Percentiles rank a stretch among this genome's conserved stretches.
Evolutionary conservation across 202 grass and related monocot genomes (phyloP).

Genomic region (Digitaria exilis): DNA sequence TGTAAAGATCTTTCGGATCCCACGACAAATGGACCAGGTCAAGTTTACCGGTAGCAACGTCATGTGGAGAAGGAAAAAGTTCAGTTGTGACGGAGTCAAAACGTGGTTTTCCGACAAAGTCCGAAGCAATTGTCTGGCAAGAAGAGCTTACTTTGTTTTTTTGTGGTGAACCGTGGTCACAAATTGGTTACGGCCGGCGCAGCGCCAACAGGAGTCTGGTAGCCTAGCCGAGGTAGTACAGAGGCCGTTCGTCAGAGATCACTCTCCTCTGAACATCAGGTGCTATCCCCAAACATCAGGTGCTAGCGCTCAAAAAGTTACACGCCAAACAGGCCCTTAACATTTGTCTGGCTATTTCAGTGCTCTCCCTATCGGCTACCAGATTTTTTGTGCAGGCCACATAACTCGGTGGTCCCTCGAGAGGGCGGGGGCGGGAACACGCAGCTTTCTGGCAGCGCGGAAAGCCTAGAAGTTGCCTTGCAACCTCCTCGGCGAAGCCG

Average conservation of each 20-base stretch:
- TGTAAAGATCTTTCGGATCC: neutral
- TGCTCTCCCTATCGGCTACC: neutral
- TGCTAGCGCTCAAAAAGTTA: too few species aligned
- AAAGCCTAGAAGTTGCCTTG: constrained; percentile 22
- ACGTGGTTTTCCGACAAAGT: neutral
- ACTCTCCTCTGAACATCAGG: too few species aligned
- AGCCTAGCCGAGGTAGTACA: neutral
- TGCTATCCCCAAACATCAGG: too few species aligned
- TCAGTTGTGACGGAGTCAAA: neutral
- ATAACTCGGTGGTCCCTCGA: neutral
- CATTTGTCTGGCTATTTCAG: neutral
- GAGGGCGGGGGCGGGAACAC: neutral
- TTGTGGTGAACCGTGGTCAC: neutral
- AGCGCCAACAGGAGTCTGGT: neutral
- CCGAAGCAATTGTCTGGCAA: neutral
- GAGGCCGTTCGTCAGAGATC: neutral
- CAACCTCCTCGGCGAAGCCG: neutral
- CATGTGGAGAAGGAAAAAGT: constrained; percentile 3
- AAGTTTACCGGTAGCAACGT: neutral
- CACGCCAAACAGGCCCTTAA: too few species aligned
- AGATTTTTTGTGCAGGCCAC: constrained; percentile 15
- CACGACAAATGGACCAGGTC: neutral
- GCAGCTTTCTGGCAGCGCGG: neutral
- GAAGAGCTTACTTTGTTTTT: too few species aligned
- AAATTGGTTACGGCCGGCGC: neutral